A percentile compares a stretch with the other conserved stretches of the same genome.
These are phyloP conservation scores for Fusarium sacchari DNA, from an alignment of 2,329 filamentous ascomycete species.

Conservation along the genomic window DNA sequence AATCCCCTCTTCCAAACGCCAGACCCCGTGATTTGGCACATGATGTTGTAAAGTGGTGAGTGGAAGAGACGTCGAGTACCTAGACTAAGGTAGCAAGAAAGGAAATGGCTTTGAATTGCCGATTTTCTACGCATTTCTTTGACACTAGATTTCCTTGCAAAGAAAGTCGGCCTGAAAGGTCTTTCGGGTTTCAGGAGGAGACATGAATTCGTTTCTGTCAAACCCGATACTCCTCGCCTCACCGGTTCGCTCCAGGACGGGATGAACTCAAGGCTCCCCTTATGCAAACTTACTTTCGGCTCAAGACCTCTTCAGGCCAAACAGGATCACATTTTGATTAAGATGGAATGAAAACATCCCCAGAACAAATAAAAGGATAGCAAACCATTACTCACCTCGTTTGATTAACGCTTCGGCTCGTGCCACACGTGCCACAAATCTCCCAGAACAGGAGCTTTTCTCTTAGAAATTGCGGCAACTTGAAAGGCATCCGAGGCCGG, in stretches of 20 bases:
- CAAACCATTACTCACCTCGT: slow-evolving; percentile 17
- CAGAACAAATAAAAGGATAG: background rate
- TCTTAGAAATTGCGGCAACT: slow-evolving; percentile 23
- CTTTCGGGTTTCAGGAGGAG: background rate
- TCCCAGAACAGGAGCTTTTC: slow-evolving; percentile 25
- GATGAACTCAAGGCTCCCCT: slow-evolving; percentile 6
- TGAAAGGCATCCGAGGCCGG: slow-evolving; percentile 25
- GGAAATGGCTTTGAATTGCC: background rate
- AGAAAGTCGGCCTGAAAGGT: no score
- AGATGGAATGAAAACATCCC: background rate
- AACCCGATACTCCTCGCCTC: background rate
- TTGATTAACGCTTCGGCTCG: slow-evolving; percentile 19
- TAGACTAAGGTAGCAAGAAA: background rate
- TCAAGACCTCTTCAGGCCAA: background rate
- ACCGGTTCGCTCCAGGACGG: background rate
- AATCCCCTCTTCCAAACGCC: background rate
- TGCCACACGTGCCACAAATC: slow-evolving; percentile 32
- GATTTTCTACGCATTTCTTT: background rate
- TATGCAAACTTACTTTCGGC: slow-evolving; percentile 14
- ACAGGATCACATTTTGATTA: slow-evolving; percentile 12
- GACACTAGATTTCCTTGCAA: background rate
- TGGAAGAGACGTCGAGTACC: background rate
- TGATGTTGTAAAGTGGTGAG: background rate
- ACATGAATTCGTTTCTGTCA: background rate
- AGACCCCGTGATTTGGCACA: slow-evolving; percentile 29